Evolutionary conservation across 2,329 filamentous ascomycete species (phyloP), one percentile per base, ranked within the genome.

Genomic region (Huntiella abstrusa): DNA sequence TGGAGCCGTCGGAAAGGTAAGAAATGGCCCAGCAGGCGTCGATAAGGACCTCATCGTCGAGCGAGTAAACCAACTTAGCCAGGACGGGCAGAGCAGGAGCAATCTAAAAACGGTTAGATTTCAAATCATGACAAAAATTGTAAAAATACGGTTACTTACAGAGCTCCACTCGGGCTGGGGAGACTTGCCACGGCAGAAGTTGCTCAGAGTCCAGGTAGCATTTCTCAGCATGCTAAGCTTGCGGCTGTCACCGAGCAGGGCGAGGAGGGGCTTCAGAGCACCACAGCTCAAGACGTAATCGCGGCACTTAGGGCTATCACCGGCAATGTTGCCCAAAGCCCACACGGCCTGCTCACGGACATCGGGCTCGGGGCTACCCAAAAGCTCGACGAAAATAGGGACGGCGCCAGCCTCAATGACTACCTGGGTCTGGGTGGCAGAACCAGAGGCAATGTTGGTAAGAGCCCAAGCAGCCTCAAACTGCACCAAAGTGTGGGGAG

Each of bases 21-120:
- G 88, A 96, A 58, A 98, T 96, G 52, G 91, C 91, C 91, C 91
- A 98, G 77, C 91, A 98, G 50, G 91, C 91, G 64, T 98, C 91
- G 57, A 98, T 98, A 51, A 98, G 70, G 49, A 98, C 91, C 63
- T 98, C 91, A 55, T 98, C 91, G 59, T 98, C 91, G 48, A 98
- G 75, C 52, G 91, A 96, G 67, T 98, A 98, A 51, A 98, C 88
- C 33, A 98, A 78, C 71, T 98, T 98, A 55, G 91, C 77, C 50
- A 98, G 77, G 43, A 98, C 87, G 17, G 91, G 88, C 12, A 98
- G 79, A 39, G 91, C 91, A 33, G 91, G 91, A 45, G 86, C 74
- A 60, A 98, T 98, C 86, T 94, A 59, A 35, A 54, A 39, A 19
- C 51, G n/a, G 41, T 5, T 11, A 33, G 4, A 10, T 22, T 4